These are phyloP conservation scores for Arachis stenosperma DNA, from an alignment of 306 rosid species.

Conservation along the genomic window DNA sequence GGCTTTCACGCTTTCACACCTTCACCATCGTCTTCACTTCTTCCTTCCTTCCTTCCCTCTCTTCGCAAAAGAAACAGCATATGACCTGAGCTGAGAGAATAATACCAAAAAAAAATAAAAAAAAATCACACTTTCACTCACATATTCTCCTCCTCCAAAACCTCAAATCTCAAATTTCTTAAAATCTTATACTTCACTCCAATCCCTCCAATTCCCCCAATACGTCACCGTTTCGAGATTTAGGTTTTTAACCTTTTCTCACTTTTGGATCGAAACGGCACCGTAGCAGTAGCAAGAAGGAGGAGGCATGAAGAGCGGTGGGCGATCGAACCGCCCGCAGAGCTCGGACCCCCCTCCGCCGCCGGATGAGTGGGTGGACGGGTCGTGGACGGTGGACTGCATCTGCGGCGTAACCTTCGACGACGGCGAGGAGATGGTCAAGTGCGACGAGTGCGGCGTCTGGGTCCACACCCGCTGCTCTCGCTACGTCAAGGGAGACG, in stretches of 20 bases:
- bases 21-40: too few relatives aligned
- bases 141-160: background rate
- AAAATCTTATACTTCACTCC: background rate
- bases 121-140: background rate
- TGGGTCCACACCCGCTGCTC: constrained; percentile 99
- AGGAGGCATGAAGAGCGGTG: constrained; percentile 24
- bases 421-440: constrained; percentile 99
- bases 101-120: too few relatives aligned
- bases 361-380: constrained; percentile 93
- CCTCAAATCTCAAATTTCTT: background rate
- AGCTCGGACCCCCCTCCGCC: constrained; percentile 66
- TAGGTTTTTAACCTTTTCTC: background rate
- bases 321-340: constrained; percentile 92
- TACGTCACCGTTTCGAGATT: background rate
- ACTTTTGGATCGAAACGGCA: background rate
- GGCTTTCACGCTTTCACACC: background rate
- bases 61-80: too few relatives aligned
- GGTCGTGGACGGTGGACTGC: constrained; percentile 97
- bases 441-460: constrained; percentile 97
- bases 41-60: too few relatives aligned
- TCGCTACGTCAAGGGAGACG: constrained; percentile 90
- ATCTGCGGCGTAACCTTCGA: constrained; percentile 93
- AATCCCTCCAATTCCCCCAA: background rate
- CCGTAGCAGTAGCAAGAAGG: background rate
- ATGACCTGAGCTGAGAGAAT: too few relatives aligned